Conservation (phyloP, 768 basidiomycete genomes). For the Mycena belliarum region DNA sequence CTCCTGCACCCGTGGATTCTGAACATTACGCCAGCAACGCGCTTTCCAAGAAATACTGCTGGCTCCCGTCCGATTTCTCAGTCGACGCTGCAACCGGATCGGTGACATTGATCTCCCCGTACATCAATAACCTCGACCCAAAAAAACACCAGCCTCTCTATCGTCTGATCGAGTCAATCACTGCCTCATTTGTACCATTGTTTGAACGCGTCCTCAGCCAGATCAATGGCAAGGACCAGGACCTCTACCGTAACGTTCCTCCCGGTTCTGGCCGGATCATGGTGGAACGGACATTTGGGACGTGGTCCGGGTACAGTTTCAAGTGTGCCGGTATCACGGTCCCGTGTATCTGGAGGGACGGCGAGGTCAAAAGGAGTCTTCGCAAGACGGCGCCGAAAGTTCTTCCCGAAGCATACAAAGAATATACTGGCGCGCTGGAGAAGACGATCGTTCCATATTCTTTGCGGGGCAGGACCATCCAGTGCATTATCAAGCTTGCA, state of each 20-base stretch:
- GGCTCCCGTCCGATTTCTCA: background rate
- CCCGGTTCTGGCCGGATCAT: background rate
- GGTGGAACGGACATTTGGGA: background rate
- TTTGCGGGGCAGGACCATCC: conserved; percentile 7
- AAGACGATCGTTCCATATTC: background rate
- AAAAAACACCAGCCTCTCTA: background rate
- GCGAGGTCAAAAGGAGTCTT: background rate
- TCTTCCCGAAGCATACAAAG: background rate
- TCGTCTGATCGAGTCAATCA: background rate
- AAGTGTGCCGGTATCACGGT: background rate
- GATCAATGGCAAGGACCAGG: background rate
- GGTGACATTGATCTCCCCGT: background rate
- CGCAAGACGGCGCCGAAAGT: background rate
- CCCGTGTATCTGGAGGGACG: too few relatives aligned
- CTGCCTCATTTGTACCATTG: background rate
- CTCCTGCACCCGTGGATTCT: background rate
- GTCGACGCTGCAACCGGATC: background rate
- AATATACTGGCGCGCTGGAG: conserved; percentile 7
- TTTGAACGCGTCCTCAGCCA: conserved; percentile 5
- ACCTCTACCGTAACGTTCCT: too few relatives aligned
- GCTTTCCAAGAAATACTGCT: background rate
- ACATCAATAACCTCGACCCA: background rate
- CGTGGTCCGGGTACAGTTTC: background rate
- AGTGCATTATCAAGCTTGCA: conserved; percentile 28
- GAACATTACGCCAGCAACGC: background rate